These are phyloP conservation scores for Microcyclospora pomicola DNA, from an alignment of 2,329 filamentous ascomycete species.

Conservation along the genomic window DNA sequence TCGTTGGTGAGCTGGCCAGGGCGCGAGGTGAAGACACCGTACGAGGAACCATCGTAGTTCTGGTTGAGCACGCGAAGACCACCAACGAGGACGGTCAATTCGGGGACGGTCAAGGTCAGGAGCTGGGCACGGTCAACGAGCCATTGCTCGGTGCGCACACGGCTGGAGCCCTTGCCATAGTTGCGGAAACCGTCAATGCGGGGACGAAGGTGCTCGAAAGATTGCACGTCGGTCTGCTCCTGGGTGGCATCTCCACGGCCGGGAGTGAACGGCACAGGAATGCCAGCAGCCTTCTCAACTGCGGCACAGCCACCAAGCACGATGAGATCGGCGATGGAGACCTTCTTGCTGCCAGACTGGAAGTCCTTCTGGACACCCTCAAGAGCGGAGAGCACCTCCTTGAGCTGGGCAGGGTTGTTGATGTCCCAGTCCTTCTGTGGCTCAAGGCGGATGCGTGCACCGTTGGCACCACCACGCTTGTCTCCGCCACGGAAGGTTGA, in stretches of 20 bases:
- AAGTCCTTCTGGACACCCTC: slow-evolving; percentile 54
- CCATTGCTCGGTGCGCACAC: slow-evolving; percentile 52
- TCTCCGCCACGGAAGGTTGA: slow-evolving; percentile 61
- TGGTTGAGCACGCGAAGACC: slow-evolving; percentile 55
- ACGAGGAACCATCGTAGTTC: slow-evolving; percentile 56
- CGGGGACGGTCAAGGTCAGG: slow-evolving; percentile 55
- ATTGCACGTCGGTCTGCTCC: slow-evolving; percentile 55
- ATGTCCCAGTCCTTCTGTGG: slow-evolving; percentile 60
- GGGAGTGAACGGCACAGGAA: slow-evolving; percentile 56
- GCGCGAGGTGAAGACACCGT: slow-evolving; percentile 54
- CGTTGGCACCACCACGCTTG: slow-evolving; percentile 74
- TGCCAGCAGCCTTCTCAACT: slow-evolving; percentile 55
- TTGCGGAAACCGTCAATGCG: slow-evolving; percentile 66
- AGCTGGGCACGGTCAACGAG: slow-evolving; percentile 60
- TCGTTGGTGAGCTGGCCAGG: slow-evolving; percentile 62
- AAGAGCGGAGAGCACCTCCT: slow-evolving; percentile 46
- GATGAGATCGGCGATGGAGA: slow-evolving; percentile 67
- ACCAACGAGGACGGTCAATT: slow-evolving; percentile 57
- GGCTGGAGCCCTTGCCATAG: slow-evolving; percentile 50
- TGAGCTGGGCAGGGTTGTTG: slow-evolving; percentile 57
- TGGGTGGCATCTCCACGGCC: slow-evolving; percentile 59
- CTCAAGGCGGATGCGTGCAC: slow-evolving; percentile 59
- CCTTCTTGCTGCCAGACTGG: slow-evolving; percentile 50
- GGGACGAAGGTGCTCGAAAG: slow-evolving; percentile 54
- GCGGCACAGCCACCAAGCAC: slow-evolving; percentile 59